phyloP scores from a whole-genome alignment of 345 rosid genomes.

The Excoecaria agallocha region DNA sequence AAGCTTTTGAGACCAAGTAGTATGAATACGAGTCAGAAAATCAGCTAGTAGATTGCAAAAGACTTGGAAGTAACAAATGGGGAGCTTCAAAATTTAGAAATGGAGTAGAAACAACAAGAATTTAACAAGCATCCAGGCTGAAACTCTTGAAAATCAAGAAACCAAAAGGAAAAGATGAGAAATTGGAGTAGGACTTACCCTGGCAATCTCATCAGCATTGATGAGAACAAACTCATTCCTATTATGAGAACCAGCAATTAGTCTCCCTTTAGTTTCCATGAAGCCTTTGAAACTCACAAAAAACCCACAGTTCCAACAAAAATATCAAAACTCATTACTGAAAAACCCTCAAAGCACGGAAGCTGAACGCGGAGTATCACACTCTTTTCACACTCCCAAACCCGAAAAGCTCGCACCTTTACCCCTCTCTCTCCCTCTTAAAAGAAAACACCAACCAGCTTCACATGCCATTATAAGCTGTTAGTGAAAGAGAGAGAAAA shows the following conservation, averaged over 20 bases:
- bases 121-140: not conserved
- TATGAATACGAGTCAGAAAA: not conserved
- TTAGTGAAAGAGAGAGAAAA: not conserved
- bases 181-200: slow-evolving; percentile 44
- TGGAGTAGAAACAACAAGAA: not conserved
- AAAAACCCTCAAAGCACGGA: not conserved
- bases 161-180: not conserved
- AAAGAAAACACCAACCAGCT: slow-evolving; percentile 20
- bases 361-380: slow-evolving; percentile 16
- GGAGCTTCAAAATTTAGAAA: not conserved
- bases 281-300: not conserved
- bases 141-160: not conserved
- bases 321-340: not conserved
- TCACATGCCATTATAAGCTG: slow-evolving; percentile 10
- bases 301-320: too few species aligned
- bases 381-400: slow-evolving; percentile 17
- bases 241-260: slow-evolving; percentile 89
- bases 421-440: slow-evolving; percentile 8
- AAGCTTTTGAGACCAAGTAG: not conserved
- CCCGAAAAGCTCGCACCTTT: not conserved
- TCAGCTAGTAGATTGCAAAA: not conserved
- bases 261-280: slow-evolving; percentile 75
- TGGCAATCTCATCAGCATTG: slow-evolving; percentile 67
- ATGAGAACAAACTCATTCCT: slow-evolving; percentile 85
- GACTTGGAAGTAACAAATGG: not conserved